Conservation (phyloP, 208 protist species). For the Crithidia mellificae region DNA sequence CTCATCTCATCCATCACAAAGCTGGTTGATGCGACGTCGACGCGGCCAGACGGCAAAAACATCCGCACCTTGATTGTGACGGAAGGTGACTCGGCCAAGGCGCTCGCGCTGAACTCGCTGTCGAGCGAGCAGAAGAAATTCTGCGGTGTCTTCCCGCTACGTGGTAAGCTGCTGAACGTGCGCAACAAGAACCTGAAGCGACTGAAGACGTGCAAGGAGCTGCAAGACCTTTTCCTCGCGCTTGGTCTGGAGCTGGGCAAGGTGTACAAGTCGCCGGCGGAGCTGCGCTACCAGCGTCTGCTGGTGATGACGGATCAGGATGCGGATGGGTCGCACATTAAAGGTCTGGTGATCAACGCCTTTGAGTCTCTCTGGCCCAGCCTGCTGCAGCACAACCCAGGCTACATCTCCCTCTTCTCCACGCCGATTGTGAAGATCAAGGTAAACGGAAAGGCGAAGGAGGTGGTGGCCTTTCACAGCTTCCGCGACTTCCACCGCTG, state of each 20-base stretch:
- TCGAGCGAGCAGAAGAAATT: conserved; percentile 95
- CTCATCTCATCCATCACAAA: conserved; percentile 96
- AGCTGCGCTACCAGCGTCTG: conserved; percentile 98
- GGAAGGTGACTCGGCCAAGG: conserved; percentile 99
- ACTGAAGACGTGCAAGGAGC: conserved; percentile 93
- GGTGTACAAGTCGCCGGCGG: conserved; percentile 64
- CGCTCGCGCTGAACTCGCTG: conserved; percentile 96
- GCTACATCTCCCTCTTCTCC: conserved; percentile 96
- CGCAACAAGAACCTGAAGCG: conserved; percentile 93
- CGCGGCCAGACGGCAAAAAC: conserved; percentile 68
- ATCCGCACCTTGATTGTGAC: conserved; percentile 98
- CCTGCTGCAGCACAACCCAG: conserved; percentile 91
- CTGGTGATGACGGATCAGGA: conserved; percentile 99
- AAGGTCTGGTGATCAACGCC: conserved; percentile 99
- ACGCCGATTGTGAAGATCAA: conserved; percentile 99
- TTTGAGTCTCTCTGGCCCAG: conserved; percentile 99
- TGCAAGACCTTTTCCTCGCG: conserved; percentile 88
- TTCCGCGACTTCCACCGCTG: conserved; percentile 97
- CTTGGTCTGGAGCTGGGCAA: conserved; percentile 84
- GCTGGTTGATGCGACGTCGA: conserved; percentile 93
- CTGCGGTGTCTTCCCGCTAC: conserved; percentile 98
- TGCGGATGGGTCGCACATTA: conserved; percentile 99
- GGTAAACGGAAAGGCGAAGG: conserved; percentile 68
- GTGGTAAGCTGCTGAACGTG: conserved; percentile 98
- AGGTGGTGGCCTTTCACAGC: conserved; percentile 97